A percentile compares a stretch with the other conserved stretches of the same genome.
phyloP scores from a whole-genome alignment of 2,329 filamentous ascomycete genomes.

The Sporothrix euskadiensis region DNA sequence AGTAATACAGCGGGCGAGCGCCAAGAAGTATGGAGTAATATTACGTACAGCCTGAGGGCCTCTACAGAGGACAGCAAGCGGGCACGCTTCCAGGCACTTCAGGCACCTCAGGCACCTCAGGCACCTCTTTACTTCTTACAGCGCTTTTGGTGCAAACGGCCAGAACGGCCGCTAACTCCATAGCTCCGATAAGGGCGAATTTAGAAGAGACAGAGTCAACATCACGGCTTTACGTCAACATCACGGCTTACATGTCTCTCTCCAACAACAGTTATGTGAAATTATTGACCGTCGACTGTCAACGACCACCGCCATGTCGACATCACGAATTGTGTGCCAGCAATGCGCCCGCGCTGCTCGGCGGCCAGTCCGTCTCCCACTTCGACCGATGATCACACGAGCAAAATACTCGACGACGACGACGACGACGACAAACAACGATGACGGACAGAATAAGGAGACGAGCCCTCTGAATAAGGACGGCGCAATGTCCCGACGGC shows the following conservation, averaged over 20 bases:
- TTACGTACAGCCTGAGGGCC: no score
- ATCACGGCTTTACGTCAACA: no score
- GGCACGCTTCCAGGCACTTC: neutral
- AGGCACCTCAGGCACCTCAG: neutral
- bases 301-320: conserved; percentile 13
- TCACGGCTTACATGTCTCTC: no score
- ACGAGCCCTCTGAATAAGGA: conserved; percentile 31
- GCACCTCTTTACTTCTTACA: neutral
- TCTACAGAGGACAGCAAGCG: neutral
- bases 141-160: neutral
- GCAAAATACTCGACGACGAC: neutral
- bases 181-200: conserved; percentile 14
- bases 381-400: neutral
- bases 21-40: no score
- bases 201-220: neutral
- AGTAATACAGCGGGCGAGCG: neutral
- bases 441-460: neutral
- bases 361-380: neutral
- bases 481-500: conserved; percentile 57
- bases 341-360: conserved; percentile 13
- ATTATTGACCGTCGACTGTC: neutral
- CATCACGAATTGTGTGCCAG: conserved; percentile 19
- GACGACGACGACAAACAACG: neutral
- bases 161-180: neutral
- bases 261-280: neutral